Evolutionary conservation across 1,284 basidiomycete species (phyloP).

Genomic region (Prillingera fragicola): DNA sequence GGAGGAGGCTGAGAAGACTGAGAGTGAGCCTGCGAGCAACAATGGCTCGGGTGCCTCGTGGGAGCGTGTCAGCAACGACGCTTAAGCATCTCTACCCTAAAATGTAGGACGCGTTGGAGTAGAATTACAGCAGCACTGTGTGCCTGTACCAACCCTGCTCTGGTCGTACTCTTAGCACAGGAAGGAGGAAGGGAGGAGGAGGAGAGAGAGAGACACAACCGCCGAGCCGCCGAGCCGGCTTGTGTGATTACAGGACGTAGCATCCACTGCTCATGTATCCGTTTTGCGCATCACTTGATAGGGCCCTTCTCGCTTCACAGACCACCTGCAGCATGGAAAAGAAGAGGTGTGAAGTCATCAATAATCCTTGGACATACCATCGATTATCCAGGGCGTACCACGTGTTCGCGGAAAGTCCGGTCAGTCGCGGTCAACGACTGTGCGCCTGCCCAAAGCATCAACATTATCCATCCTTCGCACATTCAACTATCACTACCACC

Average conservation of each 20-base stretch:
- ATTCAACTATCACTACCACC: background rate
- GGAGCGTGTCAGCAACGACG: slow-evolving; percentile 14
- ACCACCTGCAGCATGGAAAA: too few relatives aligned
- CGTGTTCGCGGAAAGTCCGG: too few relatives aligned
- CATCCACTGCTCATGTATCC: slow-evolving; percentile 6
- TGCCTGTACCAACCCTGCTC: too few relatives aligned
- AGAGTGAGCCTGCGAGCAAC: slow-evolving; percentile 8
- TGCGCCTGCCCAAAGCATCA: too few relatives aligned
- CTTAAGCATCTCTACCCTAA: slow-evolving; percentile 3
- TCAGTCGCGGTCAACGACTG: too few relatives aligned
- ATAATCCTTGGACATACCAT: too few relatives aligned
- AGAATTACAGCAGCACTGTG: too few relatives aligned
- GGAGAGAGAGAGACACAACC: background rate
- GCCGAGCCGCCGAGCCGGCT: too few relatives aligned
- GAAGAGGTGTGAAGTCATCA: too few relatives aligned
- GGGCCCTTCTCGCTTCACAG: background rate
- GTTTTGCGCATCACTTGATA: background rate
- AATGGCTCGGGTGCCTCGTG: slow-evolving; percentile 15
- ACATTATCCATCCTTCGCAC: background rate
- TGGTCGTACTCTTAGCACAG: too few relatives aligned
- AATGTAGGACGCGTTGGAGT: too few relatives aligned
- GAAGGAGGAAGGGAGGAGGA: background rate
- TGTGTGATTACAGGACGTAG: background rate
- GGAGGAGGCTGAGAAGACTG: slow-evolving; percentile 3
- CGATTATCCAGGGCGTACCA: too few relatives aligned